Conservation (phyloP, 805 yeast species). For the Candida suzukii region DNA sequence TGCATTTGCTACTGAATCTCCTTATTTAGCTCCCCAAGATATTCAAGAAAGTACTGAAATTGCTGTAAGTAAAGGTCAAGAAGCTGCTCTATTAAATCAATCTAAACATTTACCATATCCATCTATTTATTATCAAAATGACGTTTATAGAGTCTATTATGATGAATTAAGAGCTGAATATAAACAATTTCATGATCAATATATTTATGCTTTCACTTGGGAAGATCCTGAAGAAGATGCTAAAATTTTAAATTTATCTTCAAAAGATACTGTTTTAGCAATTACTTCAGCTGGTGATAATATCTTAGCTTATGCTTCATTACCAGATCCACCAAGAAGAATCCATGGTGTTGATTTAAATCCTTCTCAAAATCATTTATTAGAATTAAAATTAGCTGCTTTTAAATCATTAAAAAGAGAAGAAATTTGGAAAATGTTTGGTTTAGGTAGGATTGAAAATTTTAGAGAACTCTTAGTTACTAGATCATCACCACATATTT, state of each 20-base stretch:
- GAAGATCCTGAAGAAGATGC: conserved; percentile 84
- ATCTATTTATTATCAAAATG: conserved; percentile 69
- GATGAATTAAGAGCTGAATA: conserved; percentile 64
- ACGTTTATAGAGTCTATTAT: conserved; percentile 74
- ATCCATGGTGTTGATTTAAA: conserved; percentile 83
- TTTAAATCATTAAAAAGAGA: conserved; percentile 48
- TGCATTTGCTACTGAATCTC: conserved; percentile 75
- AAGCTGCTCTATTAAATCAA: conserved; percentile 60
- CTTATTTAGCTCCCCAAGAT: conserved; percentile 61
- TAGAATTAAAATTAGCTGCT: conserved; percentile 73
- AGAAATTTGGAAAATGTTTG: conserved; percentile 70
- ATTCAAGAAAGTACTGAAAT: conserved; percentile 17
- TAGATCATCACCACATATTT: conserved; percentile 60
- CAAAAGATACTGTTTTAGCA: conserved; percentile 69
- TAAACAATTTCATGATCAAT: conserved; percentile 68
- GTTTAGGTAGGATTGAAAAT: conserved; percentile 58
- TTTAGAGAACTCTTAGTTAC: conserved; percentile 44
- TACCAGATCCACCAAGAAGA: conserved; percentile 65
- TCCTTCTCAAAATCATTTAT: conserved; percentile 75
- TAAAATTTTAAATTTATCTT: conserved; percentile 50
- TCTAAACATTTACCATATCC: conserved; percentile 70
- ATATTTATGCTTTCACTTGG: conserved; percentile 86
- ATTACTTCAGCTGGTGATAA: conserved; percentile 88
- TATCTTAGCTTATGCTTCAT: conserved; percentile 62
- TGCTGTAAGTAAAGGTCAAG: conserved; percentile 62